Conservation (phyloP, 306 rosid species). For the Inga laurina region DNA sequence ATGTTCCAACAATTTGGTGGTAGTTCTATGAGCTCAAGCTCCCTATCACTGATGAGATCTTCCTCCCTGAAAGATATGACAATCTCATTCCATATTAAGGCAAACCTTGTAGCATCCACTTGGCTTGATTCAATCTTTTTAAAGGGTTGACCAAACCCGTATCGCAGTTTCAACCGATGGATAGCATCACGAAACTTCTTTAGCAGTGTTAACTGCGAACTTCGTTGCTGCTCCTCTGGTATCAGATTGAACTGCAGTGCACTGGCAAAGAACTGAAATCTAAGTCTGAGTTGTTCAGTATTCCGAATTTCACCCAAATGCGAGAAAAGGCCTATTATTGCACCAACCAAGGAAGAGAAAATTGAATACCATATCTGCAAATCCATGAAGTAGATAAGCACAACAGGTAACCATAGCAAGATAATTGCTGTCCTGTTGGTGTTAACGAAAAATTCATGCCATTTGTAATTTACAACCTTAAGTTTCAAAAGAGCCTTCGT, state of each 20-base stretch:
- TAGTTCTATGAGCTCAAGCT: constrained; percentile 77
- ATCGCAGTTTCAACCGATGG: constrained; percentile 74
- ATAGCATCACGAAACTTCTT: constrained; percentile 83
- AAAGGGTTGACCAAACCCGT: constrained; percentile 74
- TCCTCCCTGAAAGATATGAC: constrained; percentile 88
- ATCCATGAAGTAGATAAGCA: constrained; percentile 87
- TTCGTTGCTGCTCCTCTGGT: constrained; percentile 59
- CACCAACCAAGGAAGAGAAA: constrained; percentile 69
- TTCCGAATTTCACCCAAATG: constrained; percentile 96
- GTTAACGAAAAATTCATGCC: constrained; percentile 80
- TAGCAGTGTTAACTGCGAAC: constrained; percentile 48
- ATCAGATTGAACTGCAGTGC: constrained; percentile 89
- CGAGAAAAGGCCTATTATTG: constrained; percentile 67
- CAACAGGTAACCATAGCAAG: constrained; percentile 81
- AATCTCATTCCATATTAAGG: constrained; percentile 96
- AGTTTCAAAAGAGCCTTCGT: constrained; percentile 65
- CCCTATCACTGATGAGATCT: constrained; percentile 82
- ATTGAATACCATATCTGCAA: constrained; percentile 93
- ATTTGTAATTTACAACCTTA: constrained; percentile 29
- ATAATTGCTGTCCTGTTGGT: constrained; percentile 68
- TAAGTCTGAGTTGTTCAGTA: constrained; percentile 73
- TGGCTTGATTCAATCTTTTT: constrained; percentile 84
- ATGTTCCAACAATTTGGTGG: constrained; percentile 84
- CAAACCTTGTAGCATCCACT: constrained; percentile 81
- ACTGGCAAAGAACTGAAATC: constrained; percentile 92